These are phyloP conservation scores for Ustilago xerochloae DNA, from an alignment of 1,284 basidiomycete genomes.

Conservation along the genomic window DNA sequence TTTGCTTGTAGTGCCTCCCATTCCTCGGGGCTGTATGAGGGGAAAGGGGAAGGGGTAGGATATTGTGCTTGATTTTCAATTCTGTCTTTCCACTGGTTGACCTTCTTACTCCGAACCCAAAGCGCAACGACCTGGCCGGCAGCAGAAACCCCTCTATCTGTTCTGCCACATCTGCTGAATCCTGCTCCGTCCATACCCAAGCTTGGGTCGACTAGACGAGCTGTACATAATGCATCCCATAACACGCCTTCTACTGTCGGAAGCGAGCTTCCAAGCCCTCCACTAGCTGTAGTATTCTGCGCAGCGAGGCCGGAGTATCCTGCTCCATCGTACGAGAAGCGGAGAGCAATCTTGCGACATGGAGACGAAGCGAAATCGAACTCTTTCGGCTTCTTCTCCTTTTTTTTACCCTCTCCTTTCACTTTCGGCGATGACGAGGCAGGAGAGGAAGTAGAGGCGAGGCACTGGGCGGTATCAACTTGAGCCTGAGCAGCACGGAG, in stretches of 20 bases:
- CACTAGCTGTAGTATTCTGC: constrained; percentile 70
- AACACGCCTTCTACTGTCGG: constrained; percentile 92
- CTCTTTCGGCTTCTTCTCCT: constrained; percentile 31
- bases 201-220: constrained; percentile 56
- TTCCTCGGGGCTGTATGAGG: neutral
- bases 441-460: neutral
- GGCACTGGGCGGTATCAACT: constrained; percentile 1
- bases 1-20: constrained; percentile 38
- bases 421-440: neutral
- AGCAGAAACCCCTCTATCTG: constrained; percentile 93
- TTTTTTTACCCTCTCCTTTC: constrained; percentile 17
- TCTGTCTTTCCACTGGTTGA: constrained; percentile 53
- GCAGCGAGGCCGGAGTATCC: constrained; percentile 87
- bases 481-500: constrained; percentile 6
- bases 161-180: constrained; percentile 91
- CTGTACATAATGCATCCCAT: constrained; percentile 75
- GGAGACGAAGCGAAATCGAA: constrained; percentile 79
- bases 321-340: constrained; percentile 91
- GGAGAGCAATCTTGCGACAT: constrained; percentile 87
- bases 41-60: neutral
- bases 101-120: constrained; percentile 72
- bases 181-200: constrained; percentile 74
- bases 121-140: constrained; percentile 93
- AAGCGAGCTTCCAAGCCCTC: constrained; percentile 72
- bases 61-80: constrained; percentile 10